Base-by-base conservation (phyloP, 768 basidiomycete species). In the Gloeostereum incarnatum region DNA sequence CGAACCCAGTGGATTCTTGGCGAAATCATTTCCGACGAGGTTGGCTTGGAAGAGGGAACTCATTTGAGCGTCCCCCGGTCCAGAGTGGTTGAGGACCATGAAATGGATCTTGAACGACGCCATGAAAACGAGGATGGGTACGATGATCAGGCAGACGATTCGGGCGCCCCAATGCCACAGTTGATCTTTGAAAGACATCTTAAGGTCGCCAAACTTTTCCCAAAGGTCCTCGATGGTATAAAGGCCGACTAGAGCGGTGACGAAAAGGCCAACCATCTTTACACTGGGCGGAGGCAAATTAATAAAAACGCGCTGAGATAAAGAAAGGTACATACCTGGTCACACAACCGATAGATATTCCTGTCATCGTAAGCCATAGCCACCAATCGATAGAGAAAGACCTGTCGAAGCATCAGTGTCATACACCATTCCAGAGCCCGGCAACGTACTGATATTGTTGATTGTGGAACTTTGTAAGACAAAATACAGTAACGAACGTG, bases 61-160 rank as follows among this genome's bases (percentile, higher is more conserved):
- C 94, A 99, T 99, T 57, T 98, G 94, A 2, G 94, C 85, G 54
- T 99, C 94, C 11, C 94, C 96, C 16, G 96, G 89, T 26, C 94
- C 94, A 10, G 89, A 84, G 46, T 91, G 89, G 56, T 88, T 93
- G 36, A 99, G 67, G 45, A 99, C 73, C 56, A 97, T 56, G 66
- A 99, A 99, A 58, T 99, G 96, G 14, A 96, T 66, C 60, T 98
- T 96, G 80, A 99, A 99, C 16, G 78, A 85, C 13, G 78, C 62
- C 76, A 93, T 86, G 66, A 96, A 99, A 47, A 97, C 88, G 43
- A 90, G 68, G 49, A 93, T 73, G 1, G 96, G 96, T 5, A 98
- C 63, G 43, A 94, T 50, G 49, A 98, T 97, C 27, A 99, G 68
- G 55, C 90, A 91, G 4, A 69, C 53, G 21, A 90, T 68, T 7